phyloP scores from a whole-genome alignment of 768 basidiomycete species.

The Gymnopilus junonius region DNA sequence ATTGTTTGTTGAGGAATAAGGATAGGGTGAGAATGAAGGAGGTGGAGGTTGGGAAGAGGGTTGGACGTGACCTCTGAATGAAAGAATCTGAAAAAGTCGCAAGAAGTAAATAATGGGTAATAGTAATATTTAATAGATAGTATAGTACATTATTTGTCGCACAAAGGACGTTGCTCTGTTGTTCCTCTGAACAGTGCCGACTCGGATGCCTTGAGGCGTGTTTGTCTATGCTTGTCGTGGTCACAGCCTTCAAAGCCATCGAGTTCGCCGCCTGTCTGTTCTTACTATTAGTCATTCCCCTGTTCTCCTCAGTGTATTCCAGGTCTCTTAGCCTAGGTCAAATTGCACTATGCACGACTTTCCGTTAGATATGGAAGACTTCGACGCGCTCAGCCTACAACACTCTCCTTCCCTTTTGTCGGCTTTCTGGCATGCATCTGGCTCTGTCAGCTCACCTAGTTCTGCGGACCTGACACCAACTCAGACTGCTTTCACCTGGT shows the following conservation, averaged over 20 bases:
- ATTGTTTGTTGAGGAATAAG: slow-evolving; percentile 81
- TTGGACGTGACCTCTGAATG: slow-evolving; percentile 5
- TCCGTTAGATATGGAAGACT: slow-evolving; percentile 22
- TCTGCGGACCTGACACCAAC: slow-evolving; percentile 51
- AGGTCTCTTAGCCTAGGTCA: neutral
- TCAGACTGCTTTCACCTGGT: slow-evolving; percentile 37
- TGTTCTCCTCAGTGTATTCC: neutral
- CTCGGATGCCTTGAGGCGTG: neutral
- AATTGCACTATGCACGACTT: slow-evolving; percentile 18
- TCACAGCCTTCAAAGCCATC: neutral
- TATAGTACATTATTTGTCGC: neutral
- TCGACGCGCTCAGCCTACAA: slow-evolving; percentile 12
- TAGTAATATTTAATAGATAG: neutral
- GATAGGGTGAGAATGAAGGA: slow-evolving; percentile 42
- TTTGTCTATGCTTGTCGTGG: slow-evolving; percentile 10
- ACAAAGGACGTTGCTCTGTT: neutral
- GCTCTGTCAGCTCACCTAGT: slow-evolving; percentile 40
- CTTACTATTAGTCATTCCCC: neutral
- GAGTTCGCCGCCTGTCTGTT: neutral
- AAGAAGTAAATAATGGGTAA: neutral
- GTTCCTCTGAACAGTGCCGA: no score
- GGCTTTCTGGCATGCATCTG: slow-evolving; percentile 38
- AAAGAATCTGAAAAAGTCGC: neutral
- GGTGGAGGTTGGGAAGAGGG: slow-evolving; percentile 21
- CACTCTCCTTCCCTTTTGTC: slow-evolving; percentile 46